Conservation (phyloP, 2,329 filamentous ascomycete genomes). For the Arachnomyces sp. region DNA sequence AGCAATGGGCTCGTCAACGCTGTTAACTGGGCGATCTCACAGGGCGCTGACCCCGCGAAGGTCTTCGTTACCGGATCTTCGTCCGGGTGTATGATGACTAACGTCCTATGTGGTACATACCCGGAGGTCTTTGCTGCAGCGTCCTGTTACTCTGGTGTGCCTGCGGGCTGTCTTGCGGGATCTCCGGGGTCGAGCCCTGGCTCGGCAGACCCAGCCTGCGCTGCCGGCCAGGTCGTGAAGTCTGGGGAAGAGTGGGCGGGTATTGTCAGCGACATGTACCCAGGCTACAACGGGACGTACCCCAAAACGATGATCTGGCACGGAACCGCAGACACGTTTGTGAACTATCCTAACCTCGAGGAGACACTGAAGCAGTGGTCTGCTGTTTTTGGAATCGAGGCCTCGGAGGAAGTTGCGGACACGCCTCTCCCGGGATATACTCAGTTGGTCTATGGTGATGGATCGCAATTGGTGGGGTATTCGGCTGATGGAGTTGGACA, state of each 20-base stretch:
- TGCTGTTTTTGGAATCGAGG: constrained; percentile 5
- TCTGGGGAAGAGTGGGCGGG: constrained; percentile 33
- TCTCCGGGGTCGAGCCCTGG: constrained; percentile 5
- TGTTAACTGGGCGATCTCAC: constrained; percentile 47
- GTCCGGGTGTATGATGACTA: constrained; percentile 51
- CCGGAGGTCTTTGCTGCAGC: constrained; percentile 47
- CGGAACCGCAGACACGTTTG: constrained; percentile 25
- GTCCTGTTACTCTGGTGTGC: constrained; percentile 45
- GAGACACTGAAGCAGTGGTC: constrained; percentile 22
- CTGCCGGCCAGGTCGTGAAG: constrained; percentile 39
- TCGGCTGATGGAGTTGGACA: constrained; percentile 1
- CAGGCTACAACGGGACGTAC: constrained; percentile 24
- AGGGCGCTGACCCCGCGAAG: constrained; percentile 42
- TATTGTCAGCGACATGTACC: constrained; percentile 26
- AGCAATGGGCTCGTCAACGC: constrained; percentile 51
- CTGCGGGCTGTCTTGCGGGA: constrained; percentile 44
- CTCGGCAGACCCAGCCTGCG: constrained; percentile 47
- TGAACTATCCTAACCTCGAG: constrained; percentile 18
- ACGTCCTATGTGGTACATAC: constrained; percentile 44
- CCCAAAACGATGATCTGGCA: constrained; percentile 30
- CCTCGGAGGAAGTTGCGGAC: not conserved
- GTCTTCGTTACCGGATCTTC: constrained; percentile 50
- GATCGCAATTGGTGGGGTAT: not conserved
- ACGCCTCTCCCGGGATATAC: constrained; percentile 3
- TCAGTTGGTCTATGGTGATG: constrained; percentile 3